These are phyloP conservation scores for Marsdenia floribunda DNA, from an alignment of 257 asterid genomes.

Conservation along the genomic window DNA sequence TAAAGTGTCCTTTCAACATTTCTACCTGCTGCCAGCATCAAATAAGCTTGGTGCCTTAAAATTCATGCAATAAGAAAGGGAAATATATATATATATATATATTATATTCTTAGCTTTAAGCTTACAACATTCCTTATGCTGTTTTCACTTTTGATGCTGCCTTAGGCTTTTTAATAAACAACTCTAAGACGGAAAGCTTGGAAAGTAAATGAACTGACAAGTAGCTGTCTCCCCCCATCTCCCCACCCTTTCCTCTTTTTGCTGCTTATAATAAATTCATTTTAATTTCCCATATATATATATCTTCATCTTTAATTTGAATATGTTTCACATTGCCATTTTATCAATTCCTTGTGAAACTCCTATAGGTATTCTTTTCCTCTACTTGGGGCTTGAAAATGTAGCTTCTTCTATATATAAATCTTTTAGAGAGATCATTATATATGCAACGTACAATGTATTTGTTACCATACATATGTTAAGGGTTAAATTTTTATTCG, in stretches of 20 bases:
- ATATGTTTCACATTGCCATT: conserved; percentile 4
- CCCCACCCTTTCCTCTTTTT: not conserved
- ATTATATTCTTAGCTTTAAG: conserved; percentile 17
- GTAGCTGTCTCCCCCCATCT: not conserved
- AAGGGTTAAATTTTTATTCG: no score
- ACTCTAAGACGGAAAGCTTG: not conserved
- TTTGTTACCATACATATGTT: no score
- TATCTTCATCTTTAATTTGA: conserved; percentile 1
- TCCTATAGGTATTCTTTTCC: conserved; percentile 32
- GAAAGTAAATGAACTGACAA: not conserved
- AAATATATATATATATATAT: no score
- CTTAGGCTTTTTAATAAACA: not conserved
- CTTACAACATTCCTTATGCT: conserved; percentile 10
- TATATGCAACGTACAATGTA: no score
- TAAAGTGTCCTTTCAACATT: no score
- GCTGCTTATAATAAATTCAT: not conserved
- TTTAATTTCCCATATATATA: not conserved
- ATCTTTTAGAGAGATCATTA: no score
- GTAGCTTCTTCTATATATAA: no score
- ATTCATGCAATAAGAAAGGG: not conserved
- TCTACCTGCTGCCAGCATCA: no score
- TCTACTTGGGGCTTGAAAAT: not conserved
- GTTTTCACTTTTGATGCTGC: not conserved
- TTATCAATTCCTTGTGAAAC: conserved; percentile 2
- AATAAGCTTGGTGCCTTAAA: not conserved